These are phyloP conservation scores for Chromera velia DNA, from an alignment of 73 alveolate genomes.

Conservation along the genomic window DNA sequence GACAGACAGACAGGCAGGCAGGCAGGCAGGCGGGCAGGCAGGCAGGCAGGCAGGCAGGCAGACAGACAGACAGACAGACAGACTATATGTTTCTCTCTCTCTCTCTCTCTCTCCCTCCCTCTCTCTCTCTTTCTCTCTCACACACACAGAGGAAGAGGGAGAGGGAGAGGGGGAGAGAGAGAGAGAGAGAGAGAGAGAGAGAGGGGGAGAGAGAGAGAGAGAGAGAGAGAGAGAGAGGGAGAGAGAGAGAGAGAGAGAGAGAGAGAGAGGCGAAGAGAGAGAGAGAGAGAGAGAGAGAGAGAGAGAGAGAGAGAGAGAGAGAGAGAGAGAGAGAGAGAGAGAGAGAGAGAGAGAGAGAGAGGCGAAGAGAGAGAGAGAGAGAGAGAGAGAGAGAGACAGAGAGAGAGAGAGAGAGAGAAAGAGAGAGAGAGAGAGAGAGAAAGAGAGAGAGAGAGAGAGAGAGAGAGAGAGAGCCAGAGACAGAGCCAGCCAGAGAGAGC, in stretches of 20 bases:
- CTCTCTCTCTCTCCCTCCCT: too few relatives aligned
- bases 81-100: too few relatives aligned
- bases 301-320: slow-evolving; percentile 1
- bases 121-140: too few relatives aligned
- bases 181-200: not conserved
- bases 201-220: not conserved
- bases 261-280: not conserved
- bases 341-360: not conserved
- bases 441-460: slow-evolving; percentile 1
- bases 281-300: slow-evolving; percentile 1
- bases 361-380: not conserved
- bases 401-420: not conserved
- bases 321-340: not conserved
- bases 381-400: not conserved
- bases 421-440: slow-evolving; percentile 1
- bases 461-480: too few relatives aligned
- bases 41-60: too few relatives aligned
- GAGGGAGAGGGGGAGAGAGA: not conserved
- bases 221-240: not conserved
- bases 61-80: too few relatives aligned
- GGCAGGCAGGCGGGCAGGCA: too few relatives aligned
- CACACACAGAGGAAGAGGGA: too few relatives aligned
- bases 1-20: too few relatives aligned
- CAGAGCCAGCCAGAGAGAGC: too few relatives aligned
- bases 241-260: not conserved